Evolutionary conservation across 2,329 filamentous ascomycete genomes (phyloP).

Genomic region (Alternaria tenuissima): DNA sequence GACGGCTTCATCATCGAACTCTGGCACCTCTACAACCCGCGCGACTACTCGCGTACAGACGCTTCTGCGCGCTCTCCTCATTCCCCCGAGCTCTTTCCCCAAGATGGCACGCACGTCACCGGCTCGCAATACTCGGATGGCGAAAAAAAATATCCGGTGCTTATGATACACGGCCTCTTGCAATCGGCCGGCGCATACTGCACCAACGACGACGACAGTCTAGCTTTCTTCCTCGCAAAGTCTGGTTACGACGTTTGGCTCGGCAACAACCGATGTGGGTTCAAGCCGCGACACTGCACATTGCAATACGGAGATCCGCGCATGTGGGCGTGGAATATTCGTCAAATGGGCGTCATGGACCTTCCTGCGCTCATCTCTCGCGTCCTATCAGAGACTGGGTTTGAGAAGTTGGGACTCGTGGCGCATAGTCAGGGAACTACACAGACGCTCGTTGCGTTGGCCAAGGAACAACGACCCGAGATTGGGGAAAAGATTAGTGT

Average conservation of each 20-base stretch:
- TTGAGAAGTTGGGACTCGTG: constrained; percentile 81
- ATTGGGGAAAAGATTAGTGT: constrained; percentile 83
- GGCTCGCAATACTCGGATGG: constrained; percentile 43
- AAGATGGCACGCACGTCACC: constrained; percentile 36
- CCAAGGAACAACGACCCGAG: constrained; percentile 88
- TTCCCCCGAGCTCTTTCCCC: constrained; percentile 69
- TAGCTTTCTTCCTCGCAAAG: constrained; percentile 93
- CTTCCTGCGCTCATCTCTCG: constrained; percentile 81
- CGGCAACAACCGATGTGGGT: constrained; percentile 91
- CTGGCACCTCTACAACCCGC: constrained; percentile 89
- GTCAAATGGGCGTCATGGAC: constrained; percentile 91
- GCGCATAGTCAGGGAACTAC: constrained; percentile 93
- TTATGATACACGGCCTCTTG: constrained; percentile 87
- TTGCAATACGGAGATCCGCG: constrained; percentile 79
- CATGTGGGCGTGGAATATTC: constrained; percentile 95
- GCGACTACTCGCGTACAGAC: constrained; percentile 67
- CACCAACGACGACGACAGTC: constrained; percentile 85
- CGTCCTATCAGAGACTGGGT: constrained; percentile 82
- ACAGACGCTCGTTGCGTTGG: constrained; percentile 84
- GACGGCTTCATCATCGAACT: constrained; percentile 90
- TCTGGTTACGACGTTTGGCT: constrained; percentile 95
- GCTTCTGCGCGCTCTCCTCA: constrained; percentile 61
- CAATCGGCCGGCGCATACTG: constrained; percentile 91
- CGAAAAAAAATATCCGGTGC: constrained; percentile 77
- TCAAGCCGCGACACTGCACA: constrained; percentile 76